Conservation (phyloP, 2,329 filamentous ascomycete species). For the Diaporthe nobilis region DNA sequence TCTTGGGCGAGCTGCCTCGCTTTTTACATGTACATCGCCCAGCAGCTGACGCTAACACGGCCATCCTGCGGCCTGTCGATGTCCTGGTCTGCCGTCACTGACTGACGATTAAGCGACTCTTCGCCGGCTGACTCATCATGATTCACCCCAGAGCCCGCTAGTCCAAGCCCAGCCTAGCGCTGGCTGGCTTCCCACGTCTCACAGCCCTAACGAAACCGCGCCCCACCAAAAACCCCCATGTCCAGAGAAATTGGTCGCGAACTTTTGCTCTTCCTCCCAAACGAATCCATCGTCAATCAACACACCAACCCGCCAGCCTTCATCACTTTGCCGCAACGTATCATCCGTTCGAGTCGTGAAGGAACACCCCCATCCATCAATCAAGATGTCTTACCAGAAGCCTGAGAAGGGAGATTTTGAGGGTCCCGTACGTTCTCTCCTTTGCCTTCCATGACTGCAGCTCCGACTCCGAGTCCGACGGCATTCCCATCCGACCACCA, state of each 20-base stretch:
- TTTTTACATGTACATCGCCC: slow-evolving; percentile 14
- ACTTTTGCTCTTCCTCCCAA: slow-evolving; percentile 26
- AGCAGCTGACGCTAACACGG: neutral
- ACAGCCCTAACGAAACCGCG: neutral
- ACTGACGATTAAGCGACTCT: neutral
- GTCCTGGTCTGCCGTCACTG: neutral
- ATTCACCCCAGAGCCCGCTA: neutral
- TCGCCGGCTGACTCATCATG: slow-evolving; percentile 42
- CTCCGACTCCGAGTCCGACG: neutral
- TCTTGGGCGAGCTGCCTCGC: slow-evolving; percentile 9
- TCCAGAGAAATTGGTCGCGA: slow-evolving; percentile 20
- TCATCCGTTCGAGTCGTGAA: slow-evolving; percentile 84
- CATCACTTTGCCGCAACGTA: slow-evolving; percentile 86
- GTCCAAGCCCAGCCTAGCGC: slow-evolving; percentile 7
- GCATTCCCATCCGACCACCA: too few species aligned
- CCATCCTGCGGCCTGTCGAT: neutral
- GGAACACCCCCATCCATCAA: slow-evolving; percentile 57
- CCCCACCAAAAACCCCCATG: slow-evolving; percentile 24
- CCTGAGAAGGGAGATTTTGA: slow-evolving; percentile 94
- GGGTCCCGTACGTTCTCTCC: slow-evolving; percentile 75
- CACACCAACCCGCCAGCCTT: slow-evolving; percentile 59
- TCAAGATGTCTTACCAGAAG: slow-evolving; percentile 94
- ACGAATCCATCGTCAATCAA: slow-evolving; percentile 38
- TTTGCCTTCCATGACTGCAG: neutral
- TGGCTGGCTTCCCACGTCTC: too few species aligned